phyloP scores from a whole-genome alignment of 2,329 filamentous ascomycete genomes.

The Pyrenochaeta sp. region DNA sequence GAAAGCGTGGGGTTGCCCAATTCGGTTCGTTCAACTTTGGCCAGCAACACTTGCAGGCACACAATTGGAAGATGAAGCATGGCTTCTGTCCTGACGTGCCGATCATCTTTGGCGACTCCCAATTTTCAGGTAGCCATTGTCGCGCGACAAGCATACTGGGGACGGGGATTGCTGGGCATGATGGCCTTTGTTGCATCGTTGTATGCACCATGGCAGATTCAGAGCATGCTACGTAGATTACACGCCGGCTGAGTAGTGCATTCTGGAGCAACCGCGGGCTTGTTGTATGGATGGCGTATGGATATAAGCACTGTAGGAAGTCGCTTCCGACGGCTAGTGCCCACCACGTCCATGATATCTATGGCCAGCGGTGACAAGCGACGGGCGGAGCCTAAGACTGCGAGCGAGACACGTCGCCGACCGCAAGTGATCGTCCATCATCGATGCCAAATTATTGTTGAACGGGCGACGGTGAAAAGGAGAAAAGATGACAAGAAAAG shows the following conservation, averaged over 20 bases:
- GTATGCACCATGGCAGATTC: conserved; percentile 13
- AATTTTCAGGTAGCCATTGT: conserved; percentile 18
- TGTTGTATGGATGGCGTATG: conserved; percentile 4
- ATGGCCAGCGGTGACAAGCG: conserved; percentile 3
- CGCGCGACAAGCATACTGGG: background rate
- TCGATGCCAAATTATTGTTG: conserved; percentile 10
- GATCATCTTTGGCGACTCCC: conserved; percentile 16
- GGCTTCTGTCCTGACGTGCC: conserved; percentile 8
- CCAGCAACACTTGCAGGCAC: conserved; percentile 22
- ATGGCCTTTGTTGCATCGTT: conserved; percentile 5
- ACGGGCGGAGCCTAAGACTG: background rate
- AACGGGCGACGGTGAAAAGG: no score
- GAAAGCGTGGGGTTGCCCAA: conserved; percentile 25
- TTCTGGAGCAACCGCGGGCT: conserved; percentile 12
- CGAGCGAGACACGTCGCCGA: conserved; percentile 18
- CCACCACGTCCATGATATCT: background rate
- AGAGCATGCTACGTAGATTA: conserved; percentile 9
- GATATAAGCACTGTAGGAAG: background rate
- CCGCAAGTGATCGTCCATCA: conserved; percentile 20
- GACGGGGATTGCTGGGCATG: conserved; percentile 8
- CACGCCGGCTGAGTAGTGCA: conserved; percentile 12
- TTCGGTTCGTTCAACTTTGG: conserved; percentile 16
- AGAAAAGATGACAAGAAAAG: background rate
- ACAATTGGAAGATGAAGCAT: conserved; percentile 17
- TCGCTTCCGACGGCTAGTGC: conserved; percentile 1